Conservation (phyloP, 2,329 filamentous ascomycete genomes). For the Neopestalotiopsis sp. region DNA sequence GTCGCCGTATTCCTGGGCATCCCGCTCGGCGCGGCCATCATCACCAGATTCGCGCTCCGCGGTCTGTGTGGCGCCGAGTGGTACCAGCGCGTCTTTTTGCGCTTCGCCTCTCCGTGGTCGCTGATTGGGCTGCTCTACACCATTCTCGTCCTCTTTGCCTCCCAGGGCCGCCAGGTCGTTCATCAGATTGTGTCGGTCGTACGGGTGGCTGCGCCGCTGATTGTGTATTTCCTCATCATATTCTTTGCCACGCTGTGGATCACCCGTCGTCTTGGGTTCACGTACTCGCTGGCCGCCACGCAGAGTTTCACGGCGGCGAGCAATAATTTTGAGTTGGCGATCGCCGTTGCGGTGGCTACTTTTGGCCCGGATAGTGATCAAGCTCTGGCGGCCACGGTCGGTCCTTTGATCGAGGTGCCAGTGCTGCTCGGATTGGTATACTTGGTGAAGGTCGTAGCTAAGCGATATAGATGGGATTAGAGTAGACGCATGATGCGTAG, state of each 20-base stretch:
- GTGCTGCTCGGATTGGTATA: conserved; percentile 81
- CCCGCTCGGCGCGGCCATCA: conserved; percentile 78
- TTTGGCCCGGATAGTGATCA: conserved; percentile 81
- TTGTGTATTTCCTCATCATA: conserved; percentile 80
- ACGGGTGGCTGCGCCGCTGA: conserved; percentile 77
- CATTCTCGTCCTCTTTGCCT: conserved; percentile 84
- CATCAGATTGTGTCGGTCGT: conserved; percentile 84
- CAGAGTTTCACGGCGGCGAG: conserved; percentile 90
- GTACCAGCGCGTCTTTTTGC: conserved; percentile 75
- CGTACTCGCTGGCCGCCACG: conserved; percentile 72
- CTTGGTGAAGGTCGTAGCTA: conserved; percentile 64
- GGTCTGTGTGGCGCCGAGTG: conserved; percentile 57
- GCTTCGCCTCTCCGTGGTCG: conserved; percentile 72
- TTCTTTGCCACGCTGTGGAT: conserved; percentile 73
- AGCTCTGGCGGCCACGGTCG: conserved; percentile 82
- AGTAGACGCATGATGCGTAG: background rate
- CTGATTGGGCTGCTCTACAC: conserved; percentile 86
- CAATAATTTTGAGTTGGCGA: conserved; percentile 92
- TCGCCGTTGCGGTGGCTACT: conserved; percentile 83
- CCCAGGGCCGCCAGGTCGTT: conserved; percentile 77
- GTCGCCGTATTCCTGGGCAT: conserved; percentile 88
- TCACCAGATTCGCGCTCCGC: conserved; percentile 71
- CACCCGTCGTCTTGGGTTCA: conserved; percentile 71
- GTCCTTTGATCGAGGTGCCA: conserved; percentile 85
- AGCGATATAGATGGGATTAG: conserved; percentile 57